A percentile compares a stretch with the other conserved stretches of the same genome.
phyloP scores from a whole-genome alignment of 2,329 filamentous ascomycete genomes.

The Allantophomopsis lycopodina region DNA sequence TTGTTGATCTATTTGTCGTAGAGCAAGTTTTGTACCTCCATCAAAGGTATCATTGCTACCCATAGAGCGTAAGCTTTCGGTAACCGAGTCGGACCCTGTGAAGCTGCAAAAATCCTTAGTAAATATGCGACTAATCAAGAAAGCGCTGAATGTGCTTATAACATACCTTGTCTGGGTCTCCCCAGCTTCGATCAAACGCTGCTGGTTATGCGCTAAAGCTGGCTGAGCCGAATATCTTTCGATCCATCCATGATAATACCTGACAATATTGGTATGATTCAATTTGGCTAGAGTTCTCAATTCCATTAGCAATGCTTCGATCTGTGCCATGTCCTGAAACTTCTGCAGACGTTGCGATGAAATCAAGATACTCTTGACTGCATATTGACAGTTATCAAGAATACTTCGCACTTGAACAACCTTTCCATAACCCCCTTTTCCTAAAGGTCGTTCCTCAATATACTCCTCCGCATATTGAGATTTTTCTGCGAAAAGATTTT shows the following conservation, averaged over 20 bases:
- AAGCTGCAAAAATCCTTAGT: too few relatives aligned
- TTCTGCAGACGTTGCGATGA: conserved; percentile 33
- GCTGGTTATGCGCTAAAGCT: neutral
- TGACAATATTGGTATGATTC: conserved; percentile 52
- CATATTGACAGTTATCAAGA: conserved; percentile 48
- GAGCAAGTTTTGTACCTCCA: too few relatives aligned
- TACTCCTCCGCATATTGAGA: conserved; percentile 33
- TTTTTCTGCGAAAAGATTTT: neutral
- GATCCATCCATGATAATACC: conserved; percentile 53
- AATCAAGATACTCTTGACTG: conserved; percentile 51
- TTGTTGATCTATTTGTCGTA: neutral
- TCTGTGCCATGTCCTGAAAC: conserved; percentile 33
- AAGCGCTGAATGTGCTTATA: too few relatives aligned
- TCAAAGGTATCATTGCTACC: too few relatives aligned
- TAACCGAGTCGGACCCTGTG: too few relatives aligned
- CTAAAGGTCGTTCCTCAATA: conserved; percentile 37
- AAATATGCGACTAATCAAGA: too few relatives aligned
- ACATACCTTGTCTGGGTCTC: neutral
- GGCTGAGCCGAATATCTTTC: conserved; percentile 24
- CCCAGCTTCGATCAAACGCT: neutral
- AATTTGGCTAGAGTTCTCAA: conserved; percentile 46
- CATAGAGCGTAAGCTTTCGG: too few relatives aligned
- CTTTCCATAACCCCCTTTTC: conserved; percentile 50
- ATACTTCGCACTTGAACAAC: conserved; percentile 48
- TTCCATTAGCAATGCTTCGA: conserved; percentile 43